phyloP scores from a whole-genome alignment of 2,329 filamentous ascomycete genomes.

The Davidsoniella neocaledoniae region DNA sequence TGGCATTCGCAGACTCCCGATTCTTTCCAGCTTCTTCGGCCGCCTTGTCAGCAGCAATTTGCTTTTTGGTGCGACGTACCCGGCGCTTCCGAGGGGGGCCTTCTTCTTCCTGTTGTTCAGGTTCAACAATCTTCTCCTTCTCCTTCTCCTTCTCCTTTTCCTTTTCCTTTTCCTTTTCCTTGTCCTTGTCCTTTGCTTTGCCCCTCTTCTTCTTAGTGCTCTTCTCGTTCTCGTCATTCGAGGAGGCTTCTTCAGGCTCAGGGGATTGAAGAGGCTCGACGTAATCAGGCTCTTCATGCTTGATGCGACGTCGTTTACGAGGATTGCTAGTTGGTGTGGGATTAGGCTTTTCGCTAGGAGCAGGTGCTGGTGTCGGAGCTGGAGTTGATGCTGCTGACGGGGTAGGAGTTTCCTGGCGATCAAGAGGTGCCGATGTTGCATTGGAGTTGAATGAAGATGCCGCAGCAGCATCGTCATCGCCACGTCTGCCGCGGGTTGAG shows the following conservation, averaged over 20 bases:
- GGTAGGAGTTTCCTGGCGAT: background rate
- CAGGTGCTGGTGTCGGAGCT: background rate
- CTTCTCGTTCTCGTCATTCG: constrained; percentile 25
- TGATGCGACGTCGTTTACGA: constrained; percentile 9
- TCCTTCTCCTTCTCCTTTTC: too few relatives aligned
- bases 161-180: background rate
- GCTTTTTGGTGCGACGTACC: constrained; percentile 5
- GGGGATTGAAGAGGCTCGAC: background rate
- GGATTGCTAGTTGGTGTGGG: constrained; percentile 6
- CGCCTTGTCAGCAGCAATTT: constrained; percentile 9
- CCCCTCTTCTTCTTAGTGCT: constrained; percentile 7
- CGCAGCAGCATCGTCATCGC: constrained; percentile 19
- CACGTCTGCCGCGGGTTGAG: constrained; percentile 17
- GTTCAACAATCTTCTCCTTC: constrained; percentile 14
- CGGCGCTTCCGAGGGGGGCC: constrained; percentile 21
- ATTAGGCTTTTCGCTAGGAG: background rate
- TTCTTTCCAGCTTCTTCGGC: constrained; percentile 4
- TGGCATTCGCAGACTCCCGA: background rate
- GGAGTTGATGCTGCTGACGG: background rate
- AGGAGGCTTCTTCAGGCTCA: constrained; percentile 15
- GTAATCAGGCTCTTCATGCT: constrained; percentile 2
- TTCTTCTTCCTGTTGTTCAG: constrained; percentile 20
- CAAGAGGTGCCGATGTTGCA: background rate
- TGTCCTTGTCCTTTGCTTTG: background rate
- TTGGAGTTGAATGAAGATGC: constrained; percentile 20